phyloP scores from a whole-genome alignment of 192 early-diverging fungal species.

The Ambispora gerdemannii region DNA sequence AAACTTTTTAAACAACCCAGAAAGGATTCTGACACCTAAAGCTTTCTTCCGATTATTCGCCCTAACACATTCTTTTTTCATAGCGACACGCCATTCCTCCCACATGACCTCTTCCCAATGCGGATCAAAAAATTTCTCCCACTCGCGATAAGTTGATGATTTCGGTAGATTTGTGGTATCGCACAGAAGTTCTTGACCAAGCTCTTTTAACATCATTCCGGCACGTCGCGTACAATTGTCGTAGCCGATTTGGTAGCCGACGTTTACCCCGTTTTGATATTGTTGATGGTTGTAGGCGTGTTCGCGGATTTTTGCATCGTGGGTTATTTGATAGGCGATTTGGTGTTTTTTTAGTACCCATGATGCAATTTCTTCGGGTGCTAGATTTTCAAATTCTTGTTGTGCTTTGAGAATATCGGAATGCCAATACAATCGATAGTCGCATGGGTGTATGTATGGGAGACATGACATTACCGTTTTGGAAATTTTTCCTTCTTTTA shows the following conservation, averaged over 20 bases:
- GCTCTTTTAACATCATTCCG: not conserved
- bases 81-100: not conserved
- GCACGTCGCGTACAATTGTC: not conserved
- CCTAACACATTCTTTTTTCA: not conserved
- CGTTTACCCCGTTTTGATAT: not conserved
- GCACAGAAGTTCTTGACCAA: not conserved
- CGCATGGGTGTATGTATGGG: not conserved
- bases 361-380: not conserved
- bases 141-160: not conserved
- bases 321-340: not conserved
- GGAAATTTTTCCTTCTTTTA: not conserved
- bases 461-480: not conserved
- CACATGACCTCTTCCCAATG: not conserved
- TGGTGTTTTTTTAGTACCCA: not conserved
- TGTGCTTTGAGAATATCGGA: not conserved
- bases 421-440: not conserved
- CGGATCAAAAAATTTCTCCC: not conserved
- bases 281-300: not conserved
- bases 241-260: not conserved
- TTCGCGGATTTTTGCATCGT: not conserved
- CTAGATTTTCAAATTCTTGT: not conserved
- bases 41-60: not conserved
- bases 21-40: not conserved
- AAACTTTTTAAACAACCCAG: not conserved
- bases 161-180: not conserved